Evolutionary conservation across 306 rosid genomes (phyloP).

Genomic region (Erythrophleum fordii): DNA sequence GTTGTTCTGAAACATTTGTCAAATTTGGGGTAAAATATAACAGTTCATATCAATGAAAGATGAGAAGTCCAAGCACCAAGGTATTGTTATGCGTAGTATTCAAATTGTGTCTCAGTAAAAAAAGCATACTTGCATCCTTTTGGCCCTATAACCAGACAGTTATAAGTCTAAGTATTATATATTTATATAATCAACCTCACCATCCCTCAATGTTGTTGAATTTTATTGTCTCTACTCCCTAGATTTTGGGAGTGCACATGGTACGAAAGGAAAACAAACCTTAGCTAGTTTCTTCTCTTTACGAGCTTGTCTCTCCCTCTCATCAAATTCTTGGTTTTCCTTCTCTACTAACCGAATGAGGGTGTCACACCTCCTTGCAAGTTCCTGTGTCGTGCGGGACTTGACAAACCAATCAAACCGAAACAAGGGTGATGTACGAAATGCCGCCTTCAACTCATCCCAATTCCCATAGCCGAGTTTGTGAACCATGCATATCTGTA

Average conservation of each 20-base stretch:
- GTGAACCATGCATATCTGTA: slow-evolving; percentile 97
- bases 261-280: slow-evolving; percentile 50
- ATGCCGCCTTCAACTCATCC: slow-evolving; percentile 98
- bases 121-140: background rate
- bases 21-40: background rate
- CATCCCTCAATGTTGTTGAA: background rate
- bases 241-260: background rate
- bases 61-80: background rate
- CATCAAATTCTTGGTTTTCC: slow-evolving; percentile 96
- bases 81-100: background rate
- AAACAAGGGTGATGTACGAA: slow-evolving; percentile 94
- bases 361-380: slow-evolving; percentile 97
- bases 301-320: slow-evolving; percentile 99
- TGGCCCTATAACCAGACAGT: background rate
- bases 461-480: slow-evolving; percentile 99
- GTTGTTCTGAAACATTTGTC: slow-evolving; percentile 60
- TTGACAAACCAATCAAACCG: slow-evolving; percentile 99
- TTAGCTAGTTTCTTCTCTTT: slow-evolving; percentile 99
- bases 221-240: background rate
- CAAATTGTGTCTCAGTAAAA: background rate
- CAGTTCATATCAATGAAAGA: slow-evolving; percentile 2
- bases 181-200: background rate
- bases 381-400: slow-evolving; percentile 99
- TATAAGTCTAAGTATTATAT: background rate
- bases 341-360: slow-evolving; percentile 92